Evolutionary conservation across 768 basidiomycete genomes (phyloP), one percentile per base, ranked within the genome.

Genomic region (Termitomyces heimii): DNA sequence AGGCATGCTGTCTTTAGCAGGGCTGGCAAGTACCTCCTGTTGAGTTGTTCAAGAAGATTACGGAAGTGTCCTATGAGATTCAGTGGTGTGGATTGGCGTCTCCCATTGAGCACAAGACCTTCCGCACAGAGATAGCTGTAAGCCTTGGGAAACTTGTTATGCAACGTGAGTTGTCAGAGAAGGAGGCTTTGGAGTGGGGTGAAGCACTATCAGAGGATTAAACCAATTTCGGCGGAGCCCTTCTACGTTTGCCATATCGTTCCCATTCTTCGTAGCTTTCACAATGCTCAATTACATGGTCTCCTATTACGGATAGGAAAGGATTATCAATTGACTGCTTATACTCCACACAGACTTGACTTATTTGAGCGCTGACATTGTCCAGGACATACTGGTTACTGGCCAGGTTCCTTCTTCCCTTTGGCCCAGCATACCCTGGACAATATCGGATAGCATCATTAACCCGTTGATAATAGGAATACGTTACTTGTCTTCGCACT

Each of bases 111-210:
- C 40, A 22, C 32, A 31, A 34, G 20, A 34, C 13, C 10, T 5
- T 9, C 14, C 49, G 34, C 20, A 50, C 14, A 4, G 34, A 35
- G 22, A 14, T 34, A 16, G 49, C 59, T n/a, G 42, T 49, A 1
- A 62, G 47, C 10, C 43, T 60, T 5, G 1, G 52, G 29, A 40
- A 63, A 7, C 56, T 66, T 40, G 37, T 62, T 2, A 22, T 31
- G 4, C 49, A 56, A 1, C 62, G 62, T 18, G 57, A 62, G 24
- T 63, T 66, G 64, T 43, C 60, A 18, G 51, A 53, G 26, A 50
- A 57, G 24, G 64, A 65, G 31, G 62, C 60, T 10, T 50, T 37
- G 45, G 10, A 45, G 1, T 22, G 62, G 22, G 56, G 44, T 4
- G 35, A 40, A 24, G 40, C 24, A 14, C 26, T 65, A 24, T 35